Conservation (phyloP, 148 eudicot species). For the Chenopodium quinoa region DNA sequence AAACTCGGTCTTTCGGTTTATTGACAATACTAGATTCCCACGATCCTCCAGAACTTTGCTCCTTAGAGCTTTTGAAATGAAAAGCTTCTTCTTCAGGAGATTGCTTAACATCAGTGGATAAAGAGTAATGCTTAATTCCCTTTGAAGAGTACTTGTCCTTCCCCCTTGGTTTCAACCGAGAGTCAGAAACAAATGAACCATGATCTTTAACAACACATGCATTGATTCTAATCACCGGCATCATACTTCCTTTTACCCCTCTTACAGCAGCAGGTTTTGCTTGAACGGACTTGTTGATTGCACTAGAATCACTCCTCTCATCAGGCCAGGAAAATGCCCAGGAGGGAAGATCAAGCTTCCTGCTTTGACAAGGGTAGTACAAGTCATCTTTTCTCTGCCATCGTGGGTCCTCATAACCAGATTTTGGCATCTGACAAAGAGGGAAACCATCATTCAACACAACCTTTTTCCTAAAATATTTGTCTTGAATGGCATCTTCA, state of each 20-base stretch:
- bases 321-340: conserved; percentile 84
- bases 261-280: conserved; percentile 47
- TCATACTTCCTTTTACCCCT: conserved; percentile 76
- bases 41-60: conserved; percentile 38
- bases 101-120: conserved; percentile 57
- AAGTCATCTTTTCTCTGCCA: conserved; percentile 70
- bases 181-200: conserved; percentile 71
- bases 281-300: conserved; percentile 44
- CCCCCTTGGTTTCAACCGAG: conserved; percentile 60
- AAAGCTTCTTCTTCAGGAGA: conserved; percentile 47
- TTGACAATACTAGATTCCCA: conserved; percentile 37
- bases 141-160: conserved; percentile 68
- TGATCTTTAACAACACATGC: conserved; percentile 86
- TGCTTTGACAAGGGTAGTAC: conserved; percentile 60
- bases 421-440: conserved; percentile 72
- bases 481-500: conserved; percentile 70
- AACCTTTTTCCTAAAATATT: conserved; percentile 51
- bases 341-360: conserved; percentile 72
- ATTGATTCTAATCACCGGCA: conserved; percentile 89
- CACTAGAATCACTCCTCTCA: conserved; percentile 54
- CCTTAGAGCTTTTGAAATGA: conserved; percentile 42
- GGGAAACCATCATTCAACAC: conserved; percentile 97
- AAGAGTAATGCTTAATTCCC: conserved; percentile 43
- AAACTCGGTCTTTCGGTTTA: conserved; percentile 69
- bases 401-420: conserved; percentile 88